These are phyloP conservation scores for Lasiodiplodia gonubiensis DNA, from an alignment of 2,329 filamentous ascomycete species.

Conservation along the genomic window DNA sequence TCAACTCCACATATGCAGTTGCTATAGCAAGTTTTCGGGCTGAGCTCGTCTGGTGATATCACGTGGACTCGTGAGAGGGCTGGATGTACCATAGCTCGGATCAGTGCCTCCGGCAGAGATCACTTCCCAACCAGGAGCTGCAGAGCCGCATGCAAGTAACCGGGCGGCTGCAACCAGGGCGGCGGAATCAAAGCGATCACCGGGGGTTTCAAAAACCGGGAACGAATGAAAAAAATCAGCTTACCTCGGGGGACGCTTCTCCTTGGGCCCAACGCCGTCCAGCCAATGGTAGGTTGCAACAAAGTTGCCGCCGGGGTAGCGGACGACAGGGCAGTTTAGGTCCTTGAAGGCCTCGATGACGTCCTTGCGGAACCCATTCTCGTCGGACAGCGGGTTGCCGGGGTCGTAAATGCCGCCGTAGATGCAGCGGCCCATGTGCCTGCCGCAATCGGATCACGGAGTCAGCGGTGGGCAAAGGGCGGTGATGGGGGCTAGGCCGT, in stretches of 20 bases:
- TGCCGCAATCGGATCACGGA: constrained; percentile 41
- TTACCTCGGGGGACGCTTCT: constrained; percentile 66
- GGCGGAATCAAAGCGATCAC: constrained; percentile 2
- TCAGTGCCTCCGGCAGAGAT: constrained; percentile 5
- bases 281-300: constrained; percentile 85
- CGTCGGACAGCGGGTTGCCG: constrained; percentile 72
- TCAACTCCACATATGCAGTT: constrained; percentile 14
- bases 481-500: constrained; percentile 34
- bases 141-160: constrained; percentile 24
- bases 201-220: constrained; percentile 7
- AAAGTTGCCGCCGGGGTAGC: constrained; percentile 86
- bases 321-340: constrained; percentile 75
- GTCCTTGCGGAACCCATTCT: constrained; percentile 77
- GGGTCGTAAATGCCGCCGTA: constrained; percentile 87
- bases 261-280: constrained; percentile 77
- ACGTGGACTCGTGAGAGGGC: background rate
- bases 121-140: constrained; percentile 3
- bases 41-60: constrained; percentile 7
- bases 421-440: constrained; percentile 88
- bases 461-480: constrained; percentile 30
- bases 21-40: background rate
- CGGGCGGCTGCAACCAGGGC: constrained; percentile 6
- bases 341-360: constrained; percentile 76
- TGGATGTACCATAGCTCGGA: background rate
- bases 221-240: constrained; percentile 7